These are phyloP conservation scores for Tilletia caries DNA, from an alignment of 1,284 basidiomycete species.

Conservation along the genomic window DNA sequence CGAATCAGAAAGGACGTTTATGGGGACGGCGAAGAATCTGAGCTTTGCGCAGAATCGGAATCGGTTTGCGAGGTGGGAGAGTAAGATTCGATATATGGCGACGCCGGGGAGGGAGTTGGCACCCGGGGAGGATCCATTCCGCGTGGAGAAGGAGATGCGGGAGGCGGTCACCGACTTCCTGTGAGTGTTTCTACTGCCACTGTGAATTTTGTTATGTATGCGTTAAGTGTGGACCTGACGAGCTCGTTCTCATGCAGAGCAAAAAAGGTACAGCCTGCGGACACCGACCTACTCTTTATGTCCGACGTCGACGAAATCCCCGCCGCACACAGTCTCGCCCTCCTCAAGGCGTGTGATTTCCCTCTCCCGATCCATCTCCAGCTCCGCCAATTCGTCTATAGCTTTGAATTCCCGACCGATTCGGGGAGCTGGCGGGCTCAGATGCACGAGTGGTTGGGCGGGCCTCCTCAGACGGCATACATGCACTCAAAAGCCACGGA, in stretches of 20 bases:
- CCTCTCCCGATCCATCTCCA: slow-evolving; percentile 64
- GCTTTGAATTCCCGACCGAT: slow-evolving; percentile 61
- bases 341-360: slow-evolving; percentile 65
- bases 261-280: background rate
- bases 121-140: slow-evolving; percentile 48
- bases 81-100: slow-evolving; percentile 21
- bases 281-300: slow-evolving; percentile 61
- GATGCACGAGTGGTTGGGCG: slow-evolving; percentile 59
- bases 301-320: slow-evolving; percentile 71
- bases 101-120: slow-evolving; percentile 18
- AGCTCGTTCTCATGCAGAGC: background rate
- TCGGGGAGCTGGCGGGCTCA: slow-evolving; percentile 62
- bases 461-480: slow-evolving; percentile 55
- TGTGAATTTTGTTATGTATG: background rate
- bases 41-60: slow-evolving; percentile 15
- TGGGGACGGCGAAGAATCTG: slow-evolving; percentile 24
- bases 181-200: slow-evolving; percentile 6
- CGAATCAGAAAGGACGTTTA: slow-evolving; percentile 60
- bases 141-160: slow-evolving; percentile 54
- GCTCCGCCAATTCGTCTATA: slow-evolving; percentile 66
- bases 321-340: slow-evolving; percentile 60
- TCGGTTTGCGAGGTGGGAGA: slow-evolving; percentile 13
- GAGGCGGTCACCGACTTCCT: slow-evolving; percentile 41
- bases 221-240: background rate
- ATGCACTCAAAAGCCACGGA: slow-evolving; percentile 63